Conservation (phyloP, 495 filamentous ascomycete species). For the Eremomyces bilateralis region DNA sequence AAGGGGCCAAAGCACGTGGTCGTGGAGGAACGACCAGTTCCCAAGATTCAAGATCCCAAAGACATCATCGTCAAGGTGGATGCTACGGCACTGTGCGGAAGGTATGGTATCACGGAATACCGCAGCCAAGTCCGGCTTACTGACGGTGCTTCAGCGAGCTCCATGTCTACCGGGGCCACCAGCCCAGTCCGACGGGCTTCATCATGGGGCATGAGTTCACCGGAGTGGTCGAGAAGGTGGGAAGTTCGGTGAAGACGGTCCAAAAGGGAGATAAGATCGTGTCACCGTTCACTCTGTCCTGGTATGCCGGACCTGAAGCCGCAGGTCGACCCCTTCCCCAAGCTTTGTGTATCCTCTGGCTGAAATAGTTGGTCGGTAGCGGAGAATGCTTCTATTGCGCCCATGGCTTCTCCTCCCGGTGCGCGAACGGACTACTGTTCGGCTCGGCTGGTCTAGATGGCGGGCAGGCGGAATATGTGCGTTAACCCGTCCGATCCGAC, state of each 20-base stretch:
- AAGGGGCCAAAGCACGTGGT: conserved; percentile 37
- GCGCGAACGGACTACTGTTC: conserved; percentile 51
- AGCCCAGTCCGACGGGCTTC: conserved; percentile 38
- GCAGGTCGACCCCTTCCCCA: background rate
- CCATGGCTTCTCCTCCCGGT: conserved; percentile 62
- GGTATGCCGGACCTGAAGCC: conserved; percentile 27
- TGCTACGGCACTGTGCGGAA: conserved; percentile 76
- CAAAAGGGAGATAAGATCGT: conserved; percentile 39
- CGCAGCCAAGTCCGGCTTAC: no score
- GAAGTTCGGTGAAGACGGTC: conserved; percentile 43
- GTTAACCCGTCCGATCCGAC: background rate
- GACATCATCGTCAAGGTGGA: conserved; percentile 75
- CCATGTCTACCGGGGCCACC: conserved; percentile 72
- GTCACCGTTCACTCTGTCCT: conserved; percentile 70
- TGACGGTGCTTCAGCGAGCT: conserved; percentile 39
- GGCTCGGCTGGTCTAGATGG: conserved; percentile 58
- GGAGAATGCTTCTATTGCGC: conserved; percentile 81
- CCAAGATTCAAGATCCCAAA: conserved; percentile 41
- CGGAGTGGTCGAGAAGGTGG: conserved; percentile 47
- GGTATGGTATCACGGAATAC: conserved; percentile 35
- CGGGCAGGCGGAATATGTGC: conserved; percentile 66
- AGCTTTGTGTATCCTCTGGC: background rate
- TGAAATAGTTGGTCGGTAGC: conserved; percentile 22
- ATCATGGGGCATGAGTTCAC: conserved; percentile 76
- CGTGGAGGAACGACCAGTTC: conserved; percentile 42